Evolutionary conservation across 2,329 filamentous ascomycete species (phyloP), one percentile per base, ranked within the genome.

Genomic region (Ceratocystis cubensis): DNA sequence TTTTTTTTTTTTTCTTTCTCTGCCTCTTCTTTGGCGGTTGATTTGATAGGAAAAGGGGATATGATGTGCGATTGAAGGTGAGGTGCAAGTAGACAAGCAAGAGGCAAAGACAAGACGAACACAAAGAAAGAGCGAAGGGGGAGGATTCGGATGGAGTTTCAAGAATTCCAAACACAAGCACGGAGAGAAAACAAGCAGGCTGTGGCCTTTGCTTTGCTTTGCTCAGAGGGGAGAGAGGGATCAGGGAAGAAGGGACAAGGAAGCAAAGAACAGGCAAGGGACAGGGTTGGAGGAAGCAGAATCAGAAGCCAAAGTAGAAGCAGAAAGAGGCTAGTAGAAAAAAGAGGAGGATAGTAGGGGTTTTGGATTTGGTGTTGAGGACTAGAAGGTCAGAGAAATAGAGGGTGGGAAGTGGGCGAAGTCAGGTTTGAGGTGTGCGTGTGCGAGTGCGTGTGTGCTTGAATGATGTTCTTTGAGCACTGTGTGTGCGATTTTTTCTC

Each of bases 11-110:
- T 53, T 25, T 25, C 5, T 53, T 25, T 28, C 3, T 25, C 20
- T 53, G 20, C 5, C 45, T 48, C 25, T 10, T 53, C 50, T 46
- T 64, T 64, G 37, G 37, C 10, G 69, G 22, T 7, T 46, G 13
- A 41, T 25, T 10, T 48, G 59, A 20, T 8, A 61, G 53, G 45
- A 68, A 68, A 65, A 48, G 13, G 30, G 41, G 20, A 66, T 13
- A 61, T 63, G n/a, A 53, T 15, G 48, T 46, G 22, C 30, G 50
- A 65, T 41, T 41, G 41, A 63, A 48, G 45, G 62, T 61, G 65
- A 37, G 61, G 33, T 53, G 17, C 28, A 65, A 33, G 59, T 41
- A 46, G 44, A 28, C 45, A 59, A 62, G 8, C 28, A 65, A 33
- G 59, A 37, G 25, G 44, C 25, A 44, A 48, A 62, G 61, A 65